Evolutionary conservation across 2,329 filamentous ascomycete species (phyloP).

Genomic region (Neonectria neomacrospora): DNA sequence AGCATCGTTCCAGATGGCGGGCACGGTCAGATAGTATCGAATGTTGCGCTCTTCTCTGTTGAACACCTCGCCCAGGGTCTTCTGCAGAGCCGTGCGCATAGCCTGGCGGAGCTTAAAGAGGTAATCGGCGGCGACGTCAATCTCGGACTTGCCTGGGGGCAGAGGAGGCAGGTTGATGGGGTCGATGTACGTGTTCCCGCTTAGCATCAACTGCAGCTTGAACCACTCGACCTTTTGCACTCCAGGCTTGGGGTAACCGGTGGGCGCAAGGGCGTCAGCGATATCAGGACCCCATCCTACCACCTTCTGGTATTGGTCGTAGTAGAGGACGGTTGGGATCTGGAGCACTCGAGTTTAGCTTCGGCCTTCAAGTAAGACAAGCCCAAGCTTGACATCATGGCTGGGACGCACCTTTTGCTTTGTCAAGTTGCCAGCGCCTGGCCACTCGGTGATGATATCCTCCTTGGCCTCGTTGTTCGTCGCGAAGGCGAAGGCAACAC

Average conservation of each 20-base stretch:
- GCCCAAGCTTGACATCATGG: not conserved
- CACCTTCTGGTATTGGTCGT: slow-evolving; percentile 99
- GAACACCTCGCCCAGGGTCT: slow-evolving; percentile 96
- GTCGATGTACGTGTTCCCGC: slow-evolving; percentile 98
- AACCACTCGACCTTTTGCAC: slow-evolving; percentile 99
- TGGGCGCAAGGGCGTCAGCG: slow-evolving; percentile 93
- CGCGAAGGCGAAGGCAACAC: slow-evolving; percentile 95
- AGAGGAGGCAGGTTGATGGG: slow-evolving; percentile 98
- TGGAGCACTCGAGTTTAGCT: slow-evolving; percentile 51
- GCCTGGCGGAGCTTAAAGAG: slow-evolving; percentile 98
- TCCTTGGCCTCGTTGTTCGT: slow-evolving; percentile 98
- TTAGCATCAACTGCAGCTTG: slow-evolving; percentile 98
- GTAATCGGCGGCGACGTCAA: slow-evolving; percentile 99
- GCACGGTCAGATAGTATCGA: slow-evolving; percentile 97
- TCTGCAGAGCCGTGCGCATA: slow-evolving; percentile 94
- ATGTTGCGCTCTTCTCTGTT: slow-evolving; percentile 98
- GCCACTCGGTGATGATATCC: slow-evolving; percentile 99
- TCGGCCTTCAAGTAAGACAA: not conserved
- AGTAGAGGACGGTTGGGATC: slow-evolving; percentile 99
- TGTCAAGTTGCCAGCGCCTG: slow-evolving; percentile 94
- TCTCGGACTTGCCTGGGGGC: slow-evolving; percentile 97
- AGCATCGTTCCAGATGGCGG: slow-evolving; percentile 98
- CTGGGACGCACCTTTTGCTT: slow-evolving; percentile 86
- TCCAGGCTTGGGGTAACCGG: slow-evolving; percentile 95
- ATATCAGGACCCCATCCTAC: slow-evolving; percentile 99